Conservation (phyloP, 768 basidiomycete genomes). For the Termitomyces sp. region DNA sequence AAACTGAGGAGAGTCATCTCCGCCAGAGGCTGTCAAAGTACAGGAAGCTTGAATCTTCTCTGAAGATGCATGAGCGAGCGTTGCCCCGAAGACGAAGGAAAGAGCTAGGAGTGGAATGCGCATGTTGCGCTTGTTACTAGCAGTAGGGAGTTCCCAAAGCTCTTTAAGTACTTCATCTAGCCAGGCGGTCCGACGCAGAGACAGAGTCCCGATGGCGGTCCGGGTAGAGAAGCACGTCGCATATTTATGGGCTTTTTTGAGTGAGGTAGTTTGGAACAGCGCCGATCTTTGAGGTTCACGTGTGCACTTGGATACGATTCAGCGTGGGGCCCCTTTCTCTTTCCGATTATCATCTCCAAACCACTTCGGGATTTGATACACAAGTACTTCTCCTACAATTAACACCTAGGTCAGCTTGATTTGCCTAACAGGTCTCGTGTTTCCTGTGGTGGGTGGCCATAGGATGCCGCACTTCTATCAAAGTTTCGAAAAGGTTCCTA, state of each 20-base stretch:
- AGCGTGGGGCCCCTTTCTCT: neutral
- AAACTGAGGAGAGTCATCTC: slow-evolving; percentile 50
- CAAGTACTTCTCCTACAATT: no score
- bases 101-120: neutral
- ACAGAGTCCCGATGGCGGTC: slow-evolving; percentile 7
- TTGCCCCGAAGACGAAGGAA: slow-evolving; percentile 1
- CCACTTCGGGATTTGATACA: no score
- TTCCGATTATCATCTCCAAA: no score
- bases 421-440: no score
- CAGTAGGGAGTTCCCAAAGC: neutral
- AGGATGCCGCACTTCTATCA: no score
- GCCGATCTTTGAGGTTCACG: neutral
- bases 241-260: neutral
- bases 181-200: slow-evolving; percentile 9
- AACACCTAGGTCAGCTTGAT: no score
- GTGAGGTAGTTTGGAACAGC: no score
- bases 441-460: no score
- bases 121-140: neutral
- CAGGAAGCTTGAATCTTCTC: slow-evolving; percentile 23
- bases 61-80: slow-evolving; percentile 2
- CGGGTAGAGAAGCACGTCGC: neutral
- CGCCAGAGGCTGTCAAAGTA: slow-evolving; percentile 38
- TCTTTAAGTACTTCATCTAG: neutral
- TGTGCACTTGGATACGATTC: neutral
- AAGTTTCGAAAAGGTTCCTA: no score